Conservation (phyloP, 2,329 filamentous ascomycete genomes). For the Monilinia aucupariae region DNA sequence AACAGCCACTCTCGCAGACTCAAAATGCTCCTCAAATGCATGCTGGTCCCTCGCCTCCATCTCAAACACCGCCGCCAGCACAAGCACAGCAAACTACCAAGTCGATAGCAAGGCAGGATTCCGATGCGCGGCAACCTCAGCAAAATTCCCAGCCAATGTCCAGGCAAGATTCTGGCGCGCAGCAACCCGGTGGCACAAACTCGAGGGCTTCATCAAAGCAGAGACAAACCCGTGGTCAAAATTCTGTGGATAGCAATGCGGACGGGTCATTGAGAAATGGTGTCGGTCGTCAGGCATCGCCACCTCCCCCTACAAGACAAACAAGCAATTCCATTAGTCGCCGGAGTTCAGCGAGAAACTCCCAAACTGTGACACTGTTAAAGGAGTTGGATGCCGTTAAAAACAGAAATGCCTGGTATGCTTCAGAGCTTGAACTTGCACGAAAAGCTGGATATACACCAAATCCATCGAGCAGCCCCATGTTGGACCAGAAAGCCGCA, state of each 20-base stretch:
- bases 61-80: conserved; percentile 3
- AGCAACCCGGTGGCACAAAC: conserved; percentile 24
- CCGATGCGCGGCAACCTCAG: conserved; percentile 36
- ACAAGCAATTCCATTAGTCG: conserved; percentile 55
- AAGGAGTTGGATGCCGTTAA: conserved; percentile 83
- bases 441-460: conserved; percentile 82
- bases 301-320: conserved; percentile 53
- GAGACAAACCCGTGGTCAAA: conserved; percentile 54
- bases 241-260: conserved; percentile 62
- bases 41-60: conserved; percentile 6
- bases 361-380: conserved; percentile 61
- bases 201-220: conserved; percentile 43
- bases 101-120: conserved; percentile 22
- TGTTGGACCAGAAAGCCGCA: conserved; percentile 67
- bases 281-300: conserved; percentile 47
- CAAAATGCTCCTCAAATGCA: background rate
- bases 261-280: conserved; percentile 46
- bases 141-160: conserved; percentile 36
- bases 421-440: conserved; percentile 87
- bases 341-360: conserved; percentile 54
- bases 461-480: conserved; percentile 62
- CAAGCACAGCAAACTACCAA: conserved; percentile 35
- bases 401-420: conserved; percentile 93
- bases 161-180: conserved; percentile 27
- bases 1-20: background rate